Evolutionary conservation across 805 yeast species (phyloP).

Genomic region (Torulaspora gathmanii): DNA sequence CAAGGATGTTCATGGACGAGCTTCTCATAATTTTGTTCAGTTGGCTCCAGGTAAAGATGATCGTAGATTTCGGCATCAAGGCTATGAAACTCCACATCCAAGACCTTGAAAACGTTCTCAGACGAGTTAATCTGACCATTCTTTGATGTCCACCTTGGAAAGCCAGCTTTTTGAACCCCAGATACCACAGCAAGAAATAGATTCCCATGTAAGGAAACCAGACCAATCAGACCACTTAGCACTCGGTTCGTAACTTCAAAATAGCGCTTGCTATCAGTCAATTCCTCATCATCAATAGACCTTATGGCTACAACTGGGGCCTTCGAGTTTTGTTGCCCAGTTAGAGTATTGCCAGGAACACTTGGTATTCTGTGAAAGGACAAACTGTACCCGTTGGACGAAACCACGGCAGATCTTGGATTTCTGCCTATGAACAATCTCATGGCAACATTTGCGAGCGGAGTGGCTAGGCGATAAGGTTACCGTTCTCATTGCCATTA

Average conservation of each 20-base stretch:
- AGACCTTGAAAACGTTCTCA: conserved; percentile 50
- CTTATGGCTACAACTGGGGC: conserved; percentile 47
- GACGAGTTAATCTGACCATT: conserved; percentile 32
- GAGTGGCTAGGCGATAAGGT: background rate
- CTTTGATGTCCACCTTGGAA: conserved; percentile 41
- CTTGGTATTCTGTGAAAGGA: conserved; percentile 44
- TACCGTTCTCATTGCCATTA: background rate
- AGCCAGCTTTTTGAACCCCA: conserved; percentile 49
- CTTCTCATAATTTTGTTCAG: conserved; percentile 30
- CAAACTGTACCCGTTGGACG: conserved; percentile 54
- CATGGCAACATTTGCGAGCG: conserved; percentile 38
- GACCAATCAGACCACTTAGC: conserved; percentile 58
- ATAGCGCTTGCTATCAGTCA: conserved; percentile 38
- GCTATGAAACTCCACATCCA: conserved; percentile 63
- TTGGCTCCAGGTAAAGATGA: conserved; percentile 24
- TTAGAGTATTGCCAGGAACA: conserved; percentile 16
- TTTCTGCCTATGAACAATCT: conserved; percentile 54
- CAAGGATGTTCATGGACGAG: conserved; percentile 68
- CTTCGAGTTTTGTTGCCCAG: conserved; percentile 18
- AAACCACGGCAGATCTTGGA: conserved; percentile 68
- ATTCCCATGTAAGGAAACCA: conserved; percentile 49
- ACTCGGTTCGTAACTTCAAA: conserved; percentile 37
- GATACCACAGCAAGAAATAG: conserved; percentile 58
- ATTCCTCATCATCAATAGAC: conserved; percentile 42
- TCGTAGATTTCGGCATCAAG: conserved; percentile 56